Base-by-base conservation (phyloP, 441 rosid species). In the Adansonia grandidieri region DNA sequence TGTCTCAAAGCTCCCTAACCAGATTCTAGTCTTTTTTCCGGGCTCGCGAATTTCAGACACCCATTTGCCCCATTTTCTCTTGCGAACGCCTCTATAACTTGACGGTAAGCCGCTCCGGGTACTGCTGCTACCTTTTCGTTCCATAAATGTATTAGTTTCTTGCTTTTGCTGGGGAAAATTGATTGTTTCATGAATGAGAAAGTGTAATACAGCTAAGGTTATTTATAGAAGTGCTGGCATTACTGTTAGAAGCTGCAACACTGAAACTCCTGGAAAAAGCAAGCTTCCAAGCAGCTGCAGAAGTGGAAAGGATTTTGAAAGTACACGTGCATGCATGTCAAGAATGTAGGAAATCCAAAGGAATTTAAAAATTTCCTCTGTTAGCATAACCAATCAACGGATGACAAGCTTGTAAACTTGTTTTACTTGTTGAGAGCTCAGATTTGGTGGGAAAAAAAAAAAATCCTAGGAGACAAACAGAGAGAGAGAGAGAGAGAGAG, bases 41-140 rank as follows among this genome's bases (percentile, higher is more conserved):
- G 90, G 90, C 70, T 88, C 86, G 2, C 90, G 80, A 28, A 88
- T 88, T 74, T 88, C 90, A 1, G 90, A 86, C 24, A 88, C 90
- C 90, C 90, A 88, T 40, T 88, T 88, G 22, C 90, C 90, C 90
- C 90, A 87, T 80, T 87, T 87, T 9, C 90, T 68, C 58, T 81
- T 81, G 0, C 90, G 88, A 10, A 86, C 79, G n/a, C 90, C 90
- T 51, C 86, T 80, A 58, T 81, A 87, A 20, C 73, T 10, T 0
- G 81, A 53, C 11, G 67, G 50, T 19, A 40, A 22, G 20, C 76
- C 84, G 2, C 66, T 71, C 28, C 62, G 73, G 5, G 13, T 22
- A 14, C 7, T 42, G 57, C 69, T 11, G 13, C 67, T 22, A 9
- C 15, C 19, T 42, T 22, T 77, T 6, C 48, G 69, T 64, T 74